Evolutionary conservation across 176 grass and related monocot species (phyloP).

Genomic region (Juncus effusus): DNA sequence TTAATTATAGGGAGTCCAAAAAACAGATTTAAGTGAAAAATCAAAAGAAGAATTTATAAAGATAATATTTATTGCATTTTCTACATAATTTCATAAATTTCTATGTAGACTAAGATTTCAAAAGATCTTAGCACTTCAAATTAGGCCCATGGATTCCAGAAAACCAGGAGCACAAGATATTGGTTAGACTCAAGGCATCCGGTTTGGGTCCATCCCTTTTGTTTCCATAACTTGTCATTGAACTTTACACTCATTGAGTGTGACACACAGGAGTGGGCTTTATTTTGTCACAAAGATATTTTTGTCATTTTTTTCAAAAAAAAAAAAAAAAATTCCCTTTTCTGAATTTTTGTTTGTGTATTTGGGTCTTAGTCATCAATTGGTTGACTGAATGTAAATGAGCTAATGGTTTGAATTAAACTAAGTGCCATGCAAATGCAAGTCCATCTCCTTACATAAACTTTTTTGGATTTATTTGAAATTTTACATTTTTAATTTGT

Average conservation of each 20-base stretch:
- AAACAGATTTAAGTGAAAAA: no score
- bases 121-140: neutral
- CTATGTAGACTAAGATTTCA: neutral
- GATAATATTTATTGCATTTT: no score
- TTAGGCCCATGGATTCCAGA: conserved; percentile 42
- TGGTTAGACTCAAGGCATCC: conserved; percentile 14
- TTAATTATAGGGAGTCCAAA: no score
- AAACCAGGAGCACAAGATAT: conserved; percentile 38
- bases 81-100: no score
- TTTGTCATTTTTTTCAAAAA: conserved; percentile 3
- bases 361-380: conserved; percentile 1
- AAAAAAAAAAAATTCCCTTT: neutral
- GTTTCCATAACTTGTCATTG: neutral
- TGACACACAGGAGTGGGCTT: neutral
- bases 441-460: no score
- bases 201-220: neutral
- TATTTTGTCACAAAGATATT: neutral
- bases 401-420: conserved; percentile 10
- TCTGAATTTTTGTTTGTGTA: neutral
- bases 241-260: neutral
- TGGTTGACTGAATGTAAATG: conserved; percentile 1
- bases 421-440: neutral
- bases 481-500: no score
- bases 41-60: no score
- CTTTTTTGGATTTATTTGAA: no score